These are phyloP conservation scores for Mortierella sp. DNA, from an alignment of 371 early-diverging fungal species.

Conservation along the genomic window DNA sequence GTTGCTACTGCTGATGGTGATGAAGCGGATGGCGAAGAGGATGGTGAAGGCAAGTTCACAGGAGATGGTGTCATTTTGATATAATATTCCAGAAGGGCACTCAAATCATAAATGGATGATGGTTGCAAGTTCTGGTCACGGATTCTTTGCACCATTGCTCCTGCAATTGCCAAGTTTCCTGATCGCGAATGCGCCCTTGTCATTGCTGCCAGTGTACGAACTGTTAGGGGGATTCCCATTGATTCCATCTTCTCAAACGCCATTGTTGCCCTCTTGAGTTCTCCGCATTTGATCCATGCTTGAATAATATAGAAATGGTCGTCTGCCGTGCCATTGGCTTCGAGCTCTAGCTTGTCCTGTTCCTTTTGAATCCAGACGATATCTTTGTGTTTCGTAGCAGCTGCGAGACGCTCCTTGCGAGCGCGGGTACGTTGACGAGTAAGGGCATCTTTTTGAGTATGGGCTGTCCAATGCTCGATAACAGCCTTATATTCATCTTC, in stretches of 20 bases:
- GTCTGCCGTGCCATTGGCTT: slow-evolving; percentile 30
- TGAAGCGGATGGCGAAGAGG: slow-evolving; percentile 5
- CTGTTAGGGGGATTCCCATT: slow-evolving; percentile 17
- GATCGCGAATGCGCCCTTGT: slow-evolving; percentile 47
- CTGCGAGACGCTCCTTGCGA: slow-evolving; percentile 42
- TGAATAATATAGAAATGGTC: slow-evolving; percentile 52
- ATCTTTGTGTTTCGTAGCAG: slow-evolving; percentile 46
- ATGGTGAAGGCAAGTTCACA: not conserved
- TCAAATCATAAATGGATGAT: slow-evolving; percentile 42
- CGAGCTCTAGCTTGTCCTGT: slow-evolving; percentile 41
- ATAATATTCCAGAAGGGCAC: slow-evolving; percentile 48
- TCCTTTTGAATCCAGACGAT: slow-evolving; percentile 51
- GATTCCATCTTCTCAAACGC: slow-evolving; percentile 53
- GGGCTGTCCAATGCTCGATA: slow-evolving; percentile 53
- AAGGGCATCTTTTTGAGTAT: slow-evolving; percentile 37
- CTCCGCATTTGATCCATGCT: slow-evolving; percentile 52
- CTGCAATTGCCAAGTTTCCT: slow-evolving; percentile 41
- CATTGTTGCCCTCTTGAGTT: slow-evolving; percentile 52
- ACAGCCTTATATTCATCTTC: slow-evolving; percentile 53
- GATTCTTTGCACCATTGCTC: slow-evolving; percentile 50
- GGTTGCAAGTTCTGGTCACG: slow-evolving; percentile 28
- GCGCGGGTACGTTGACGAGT: slow-evolving; percentile 35
- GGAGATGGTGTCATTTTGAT: slow-evolving; percentile 31
- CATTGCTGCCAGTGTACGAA: slow-evolving; percentile 40
- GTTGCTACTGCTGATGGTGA: too few species aligned